Conservation (phyloP, 345 rosid genomes). For the Eucalyptus marginata region DNA sequence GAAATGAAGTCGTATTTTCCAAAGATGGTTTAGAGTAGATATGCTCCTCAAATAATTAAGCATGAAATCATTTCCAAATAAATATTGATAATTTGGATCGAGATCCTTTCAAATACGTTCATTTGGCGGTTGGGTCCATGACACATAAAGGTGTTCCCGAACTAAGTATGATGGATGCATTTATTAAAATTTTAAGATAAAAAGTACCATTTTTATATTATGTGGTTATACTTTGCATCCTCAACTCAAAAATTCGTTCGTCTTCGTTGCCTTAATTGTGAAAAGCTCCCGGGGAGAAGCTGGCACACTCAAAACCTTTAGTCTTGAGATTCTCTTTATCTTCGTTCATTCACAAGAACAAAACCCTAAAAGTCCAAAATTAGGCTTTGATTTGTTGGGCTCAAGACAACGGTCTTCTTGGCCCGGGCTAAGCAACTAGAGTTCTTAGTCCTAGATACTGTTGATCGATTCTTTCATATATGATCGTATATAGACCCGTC, state of each 20-base stretch:
- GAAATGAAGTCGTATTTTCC: background rate
- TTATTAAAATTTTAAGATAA: background rate
- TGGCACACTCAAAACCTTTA: background rate
- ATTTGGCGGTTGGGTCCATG: background rate
- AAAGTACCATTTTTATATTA: fast-evolving
- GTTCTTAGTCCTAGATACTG: background rate
- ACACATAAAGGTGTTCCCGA: background rate
- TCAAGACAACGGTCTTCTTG: slow-evolving; percentile 8
- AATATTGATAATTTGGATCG: background rate
- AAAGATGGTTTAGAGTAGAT: background rate
- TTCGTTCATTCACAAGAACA: background rate
- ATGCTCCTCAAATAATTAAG: background rate
- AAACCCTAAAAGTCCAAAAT: background rate
- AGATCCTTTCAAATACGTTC: background rate
- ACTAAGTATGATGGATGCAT: background rate
- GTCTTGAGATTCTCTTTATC: background rate
- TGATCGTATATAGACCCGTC: background rate
- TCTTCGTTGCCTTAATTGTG: background rate
- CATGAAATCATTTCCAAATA: background rate
- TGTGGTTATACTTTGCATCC: background rate
- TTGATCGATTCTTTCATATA: background rate
- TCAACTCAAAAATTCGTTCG: background rate
- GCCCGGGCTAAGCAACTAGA: background rate
- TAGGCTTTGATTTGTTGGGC: slow-evolving; percentile 16
- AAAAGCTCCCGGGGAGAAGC: background rate